A percentile compares a stretch with the other conserved stretches of the same genome.
Conservation (phyloP, 2,329 filamentous ascomycete genomes). For the Aspergillus ustus region DNA sequence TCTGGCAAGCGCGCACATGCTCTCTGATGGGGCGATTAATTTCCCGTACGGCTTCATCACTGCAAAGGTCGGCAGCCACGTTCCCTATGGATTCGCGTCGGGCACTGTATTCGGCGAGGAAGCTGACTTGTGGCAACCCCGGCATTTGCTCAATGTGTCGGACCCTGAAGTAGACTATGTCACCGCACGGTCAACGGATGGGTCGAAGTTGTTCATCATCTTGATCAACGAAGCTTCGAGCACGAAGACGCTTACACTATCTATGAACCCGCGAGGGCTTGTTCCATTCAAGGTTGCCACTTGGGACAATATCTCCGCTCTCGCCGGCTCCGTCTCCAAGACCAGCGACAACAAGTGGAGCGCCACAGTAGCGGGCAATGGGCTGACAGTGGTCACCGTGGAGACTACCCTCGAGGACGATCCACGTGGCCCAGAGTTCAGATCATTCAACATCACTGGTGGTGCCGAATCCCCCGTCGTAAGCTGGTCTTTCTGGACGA, state of each 20-base stretch:
- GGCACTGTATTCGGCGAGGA: neutral
- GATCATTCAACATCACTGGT: neutral
- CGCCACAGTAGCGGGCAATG: neutral
- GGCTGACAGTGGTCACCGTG: neutral
- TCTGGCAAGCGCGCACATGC: neutral
- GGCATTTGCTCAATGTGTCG: neutral
- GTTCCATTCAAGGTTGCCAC: neutral
- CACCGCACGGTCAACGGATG: neutral
- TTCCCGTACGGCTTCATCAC: neutral
- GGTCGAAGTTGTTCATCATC: neutral
- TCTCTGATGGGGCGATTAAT: neutral
- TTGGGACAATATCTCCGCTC: neutral
- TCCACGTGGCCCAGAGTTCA: neutral
- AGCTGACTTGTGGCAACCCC: neutral
- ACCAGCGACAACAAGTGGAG: neutral
- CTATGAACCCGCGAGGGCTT: neutral
- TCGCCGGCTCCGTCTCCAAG: neutral
- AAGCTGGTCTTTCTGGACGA: neutral
- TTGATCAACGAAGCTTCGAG: neutral
- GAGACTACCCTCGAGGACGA: neutral
- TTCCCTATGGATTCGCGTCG: neutral
- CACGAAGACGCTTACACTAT: neutral
- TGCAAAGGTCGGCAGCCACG: neutral
- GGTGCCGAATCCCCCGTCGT: neutral
- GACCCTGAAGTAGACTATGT: neutral